Percentiles rank a stretch among this genome's conserved stretches.
These are phyloP conservation scores for Trichoderma virens DNA, from an alignment of 495 filamentous ascomycete genomes.

Conservation along the genomic window DNA sequence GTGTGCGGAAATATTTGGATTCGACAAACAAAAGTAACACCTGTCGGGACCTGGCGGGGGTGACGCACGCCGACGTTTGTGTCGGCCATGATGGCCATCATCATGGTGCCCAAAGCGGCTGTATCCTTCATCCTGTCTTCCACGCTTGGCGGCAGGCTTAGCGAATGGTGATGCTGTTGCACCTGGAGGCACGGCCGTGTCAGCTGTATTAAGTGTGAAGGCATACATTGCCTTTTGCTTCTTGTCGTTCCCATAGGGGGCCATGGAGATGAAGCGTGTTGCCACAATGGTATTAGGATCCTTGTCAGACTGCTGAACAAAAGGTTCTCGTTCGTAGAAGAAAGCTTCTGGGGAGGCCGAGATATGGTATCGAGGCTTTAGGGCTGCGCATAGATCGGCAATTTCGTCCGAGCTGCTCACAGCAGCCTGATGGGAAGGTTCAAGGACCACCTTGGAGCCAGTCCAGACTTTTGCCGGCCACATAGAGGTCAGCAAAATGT, in stretches of 20 bases:
- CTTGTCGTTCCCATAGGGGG: conserved; percentile 58
- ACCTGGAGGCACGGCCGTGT: conserved; percentile 52
- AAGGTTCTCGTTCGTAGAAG: conserved; percentile 89
- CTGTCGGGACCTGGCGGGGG: conserved; percentile 62
- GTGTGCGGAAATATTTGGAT: conserved; percentile 71
- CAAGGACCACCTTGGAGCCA: conserved; percentile 27
- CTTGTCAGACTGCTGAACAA: conserved; percentile 52
- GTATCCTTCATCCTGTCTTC: conserved; percentile 49
- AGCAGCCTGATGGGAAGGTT: conserved; percentile 41
- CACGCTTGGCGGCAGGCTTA: conserved; percentile 47
- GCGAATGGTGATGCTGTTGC: conserved; percentile 64
- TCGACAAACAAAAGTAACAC: conserved; percentile 94
- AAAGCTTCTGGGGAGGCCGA: conserved; percentile 50
- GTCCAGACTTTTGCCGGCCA: conserved; percentile 73
- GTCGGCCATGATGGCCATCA: conserved; percentile 48
- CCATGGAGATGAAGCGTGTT: conserved; percentile 85
- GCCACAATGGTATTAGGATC: conserved; percentile 41
- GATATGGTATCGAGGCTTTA: conserved; percentile 89
- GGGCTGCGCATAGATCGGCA: conserved; percentile 62
- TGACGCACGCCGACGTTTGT: conserved; percentile 35
- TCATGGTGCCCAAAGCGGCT: conserved; percentile 53
- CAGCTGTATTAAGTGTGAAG: conserved; percentile 63
- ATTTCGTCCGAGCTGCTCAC: conserved; percentile 40
- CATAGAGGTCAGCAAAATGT: conserved; percentile 76
- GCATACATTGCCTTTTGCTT: conserved; percentile 88